Conservation (phyloP, 306 rosid genomes). For the Ormosia semicastrata region DNA sequence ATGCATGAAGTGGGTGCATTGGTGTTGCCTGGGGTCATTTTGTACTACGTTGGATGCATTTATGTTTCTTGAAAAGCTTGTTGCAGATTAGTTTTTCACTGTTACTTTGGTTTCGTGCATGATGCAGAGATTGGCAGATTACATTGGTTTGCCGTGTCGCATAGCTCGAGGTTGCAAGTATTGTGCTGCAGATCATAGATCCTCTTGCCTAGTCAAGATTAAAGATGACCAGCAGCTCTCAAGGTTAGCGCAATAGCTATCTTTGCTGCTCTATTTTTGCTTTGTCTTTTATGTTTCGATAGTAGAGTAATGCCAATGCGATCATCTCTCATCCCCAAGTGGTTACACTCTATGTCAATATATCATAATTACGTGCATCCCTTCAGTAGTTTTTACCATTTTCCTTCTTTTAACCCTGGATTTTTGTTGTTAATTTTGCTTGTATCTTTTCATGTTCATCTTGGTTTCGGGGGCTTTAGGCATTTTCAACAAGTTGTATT, state of each 20-base stretch:
- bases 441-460: neutral
- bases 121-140: slow-evolving; percentile 93
- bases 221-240: slow-evolving; percentile 60
- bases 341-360: neutral
- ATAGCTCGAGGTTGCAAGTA: slow-evolving; percentile 96
- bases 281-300: neutral
- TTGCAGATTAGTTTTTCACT: neutral
- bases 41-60: neutral
- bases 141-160: slow-evolving; percentile 96
- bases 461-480: neutral
- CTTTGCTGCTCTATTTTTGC: neutral
- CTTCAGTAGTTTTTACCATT: neutral
- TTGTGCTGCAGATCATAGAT: slow-evolving; percentile 90
- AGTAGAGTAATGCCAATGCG: neutral
- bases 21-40: neutral
- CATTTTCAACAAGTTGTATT: slow-evolving; percentile 28
- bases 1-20: slow-evolving; percentile 6
- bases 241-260: slow-evolving; percentile 50
- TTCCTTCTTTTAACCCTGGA: neutral
- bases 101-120: slow-evolving; percentile 17
- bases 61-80: neutral
- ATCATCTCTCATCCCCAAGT: neutral
- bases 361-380: slow-evolving; percentile 31
- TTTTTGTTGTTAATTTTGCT: neutral
- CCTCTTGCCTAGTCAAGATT: slow-evolving; percentile 92